phyloP scores from a whole-genome alignment of 2,329 filamentous ascomycete species.

The Drechslerella dactyloides region DNA sequence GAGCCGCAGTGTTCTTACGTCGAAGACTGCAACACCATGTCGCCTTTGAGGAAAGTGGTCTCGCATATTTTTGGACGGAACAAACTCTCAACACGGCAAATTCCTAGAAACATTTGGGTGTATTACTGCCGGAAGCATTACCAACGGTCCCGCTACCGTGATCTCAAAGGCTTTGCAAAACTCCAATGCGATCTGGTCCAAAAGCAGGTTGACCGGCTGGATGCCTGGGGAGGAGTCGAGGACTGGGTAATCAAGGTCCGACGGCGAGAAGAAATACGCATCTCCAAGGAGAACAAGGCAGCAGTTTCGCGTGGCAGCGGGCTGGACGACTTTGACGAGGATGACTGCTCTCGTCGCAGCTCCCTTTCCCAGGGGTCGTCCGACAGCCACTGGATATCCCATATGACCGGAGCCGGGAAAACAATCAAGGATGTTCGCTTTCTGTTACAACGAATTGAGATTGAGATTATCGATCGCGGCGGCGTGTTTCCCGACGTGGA shows the following conservation, averaged over 20 bases:
- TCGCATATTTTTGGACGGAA: conserved; percentile 84
- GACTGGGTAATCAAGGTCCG: conserved; percentile 70
- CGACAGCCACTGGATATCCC: conserved; percentile 45
- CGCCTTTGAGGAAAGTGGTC: conserved; percentile 73
- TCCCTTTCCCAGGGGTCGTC: conserved; percentile 25
- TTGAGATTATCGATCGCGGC: conserved; percentile 56
- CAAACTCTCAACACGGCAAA: conserved; percentile 74
- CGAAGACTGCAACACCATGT: conserved; percentile 66
- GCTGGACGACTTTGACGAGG: conserved; percentile 35
- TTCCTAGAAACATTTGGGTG: conserved; percentile 74
- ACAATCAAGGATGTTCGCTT: conserved; percentile 58
- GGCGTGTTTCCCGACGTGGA: conserved; percentile 59
- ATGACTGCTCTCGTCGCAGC: conserved; percentile 28
- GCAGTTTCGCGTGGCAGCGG: conserved; percentile 55
- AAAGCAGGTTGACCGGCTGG: conserved; percentile 68
- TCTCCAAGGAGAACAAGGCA: conserved; percentile 59
- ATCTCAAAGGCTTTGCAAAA: conserved; percentile 67
- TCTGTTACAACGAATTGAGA: conserved; percentile 57
- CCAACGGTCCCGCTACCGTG: conserved; percentile 75
- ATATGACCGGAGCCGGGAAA: conserved; percentile 56
- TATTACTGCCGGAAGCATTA: conserved; percentile 83
- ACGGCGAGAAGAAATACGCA: conserved; percentile 69
- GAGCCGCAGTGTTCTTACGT: conserved; percentile 64
- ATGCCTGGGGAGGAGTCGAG: conserved; percentile 68
- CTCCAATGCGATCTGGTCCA: conserved; percentile 70